These are phyloP conservation scores for Cadophora sp. DNA, from an alignment of 2,329 filamentous ascomycete genomes.

Conservation along the genomic window DNA sequence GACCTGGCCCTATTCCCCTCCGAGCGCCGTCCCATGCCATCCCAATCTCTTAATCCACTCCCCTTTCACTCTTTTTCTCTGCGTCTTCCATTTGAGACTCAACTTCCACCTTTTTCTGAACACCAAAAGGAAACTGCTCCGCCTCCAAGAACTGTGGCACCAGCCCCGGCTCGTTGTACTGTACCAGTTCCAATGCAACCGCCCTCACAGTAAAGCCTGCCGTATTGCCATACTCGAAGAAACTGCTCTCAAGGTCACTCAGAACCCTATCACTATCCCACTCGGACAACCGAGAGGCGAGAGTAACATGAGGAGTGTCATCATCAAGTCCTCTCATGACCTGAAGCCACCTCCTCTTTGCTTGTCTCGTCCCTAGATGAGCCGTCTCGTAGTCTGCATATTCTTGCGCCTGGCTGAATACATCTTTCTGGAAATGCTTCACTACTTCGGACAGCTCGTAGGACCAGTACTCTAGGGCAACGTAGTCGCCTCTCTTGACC, in stretches of 20 bases:
- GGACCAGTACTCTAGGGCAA: not conserved
- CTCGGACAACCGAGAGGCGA: not conserved
- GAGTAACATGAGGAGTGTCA: not conserved
- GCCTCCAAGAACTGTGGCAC: not conserved
- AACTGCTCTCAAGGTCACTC: not conserved
- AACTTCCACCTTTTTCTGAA: not conserved
- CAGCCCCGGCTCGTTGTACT: not conserved
- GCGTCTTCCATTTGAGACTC: no score
- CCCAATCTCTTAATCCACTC: not conserved
- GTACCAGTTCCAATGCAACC: not conserved
- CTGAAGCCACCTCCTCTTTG: not conserved
- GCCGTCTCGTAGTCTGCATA: not conserved
- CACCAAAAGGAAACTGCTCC: not conserved
- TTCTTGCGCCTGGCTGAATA: not conserved
- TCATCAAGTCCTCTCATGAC: not conserved
- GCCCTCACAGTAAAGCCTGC: not conserved
- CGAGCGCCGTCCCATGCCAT: no score
- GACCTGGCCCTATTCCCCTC: no score
- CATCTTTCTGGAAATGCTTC: not conserved
- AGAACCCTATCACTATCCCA: not conserved
- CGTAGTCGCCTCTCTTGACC: not conserved
- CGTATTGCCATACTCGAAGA: not conserved
- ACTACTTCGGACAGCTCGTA: not conserved
- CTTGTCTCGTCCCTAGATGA: not conserved
- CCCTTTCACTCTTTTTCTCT: not conserved